Evolutionary conservation across 257 asterid genomes (phyloP).

Genomic region (Fraxinus cuspidata): DNA sequence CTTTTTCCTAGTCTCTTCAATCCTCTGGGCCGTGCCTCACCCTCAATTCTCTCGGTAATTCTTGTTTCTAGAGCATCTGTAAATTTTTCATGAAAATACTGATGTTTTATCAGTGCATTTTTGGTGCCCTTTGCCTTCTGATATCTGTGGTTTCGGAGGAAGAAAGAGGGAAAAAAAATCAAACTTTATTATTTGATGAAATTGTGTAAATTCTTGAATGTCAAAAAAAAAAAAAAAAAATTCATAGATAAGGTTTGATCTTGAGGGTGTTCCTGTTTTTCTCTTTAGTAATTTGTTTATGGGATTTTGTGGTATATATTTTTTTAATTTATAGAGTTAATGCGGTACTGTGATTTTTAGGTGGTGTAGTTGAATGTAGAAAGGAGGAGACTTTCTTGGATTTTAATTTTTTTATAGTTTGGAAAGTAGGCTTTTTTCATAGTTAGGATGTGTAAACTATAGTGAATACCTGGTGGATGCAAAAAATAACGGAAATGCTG

Average conservation of each 20-base stretch:
- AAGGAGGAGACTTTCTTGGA: neutral
- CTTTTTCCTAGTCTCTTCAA: conserved; percentile 46
- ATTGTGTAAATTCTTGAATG: conserved; percentile 7
- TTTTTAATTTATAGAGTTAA: neutral
- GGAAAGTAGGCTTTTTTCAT: neutral
- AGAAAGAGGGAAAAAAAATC: neutral
- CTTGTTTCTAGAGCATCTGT: neutral
- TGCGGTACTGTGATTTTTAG: conserved; percentile 12
- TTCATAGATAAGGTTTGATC: conserved; percentile 25
- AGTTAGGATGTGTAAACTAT: neutral
- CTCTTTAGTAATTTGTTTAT: conserved; percentile 14
- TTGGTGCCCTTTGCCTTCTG: conserved; percentile 1
- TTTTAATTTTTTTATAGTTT: neutral
- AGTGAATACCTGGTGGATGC: neutral
- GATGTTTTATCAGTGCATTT: neutral
- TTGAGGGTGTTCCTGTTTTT: conserved; percentile 21
- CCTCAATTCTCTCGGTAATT: conserved; percentile 60
- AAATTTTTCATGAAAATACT: conserved; percentile 5
- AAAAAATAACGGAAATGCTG: neutral
- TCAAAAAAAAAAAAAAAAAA: conserved; percentile 14
- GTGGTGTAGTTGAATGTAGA: conserved; percentile 22
- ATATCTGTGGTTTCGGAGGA: conserved; percentile 15
- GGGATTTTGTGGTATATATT: conserved; percentile 11
- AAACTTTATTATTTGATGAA: neutral
- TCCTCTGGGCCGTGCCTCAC: conserved; percentile 61